Evolutionary conservation across 2,329 filamentous ascomycete species (phyloP).

Genomic region (Alternaria incomplexa): DNA sequence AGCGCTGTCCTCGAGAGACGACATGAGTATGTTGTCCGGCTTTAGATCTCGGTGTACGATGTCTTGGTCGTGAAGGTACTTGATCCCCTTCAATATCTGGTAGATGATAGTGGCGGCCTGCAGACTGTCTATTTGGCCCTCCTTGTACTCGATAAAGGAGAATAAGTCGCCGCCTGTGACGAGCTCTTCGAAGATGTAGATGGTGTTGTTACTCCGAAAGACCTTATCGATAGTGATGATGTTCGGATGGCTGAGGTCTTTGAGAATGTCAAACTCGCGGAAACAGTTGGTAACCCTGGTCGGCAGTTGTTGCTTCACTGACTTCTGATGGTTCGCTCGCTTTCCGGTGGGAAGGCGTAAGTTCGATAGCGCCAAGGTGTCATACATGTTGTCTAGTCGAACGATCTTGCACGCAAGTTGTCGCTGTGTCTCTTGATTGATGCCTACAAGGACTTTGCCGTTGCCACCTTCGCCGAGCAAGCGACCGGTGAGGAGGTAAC

Average conservation of each 20-base stretch:
- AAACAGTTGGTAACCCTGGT: conserved; percentile 35
- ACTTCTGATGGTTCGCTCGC: neutral
- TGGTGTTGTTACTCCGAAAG: conserved; percentile 58
- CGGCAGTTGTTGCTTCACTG: conserved; percentile 28
- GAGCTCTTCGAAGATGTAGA: conserved; percentile 68
- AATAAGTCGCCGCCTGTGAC: conserved; percentile 66
- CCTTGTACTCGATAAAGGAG: conserved; percentile 62
- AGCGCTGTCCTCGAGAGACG: conserved; percentile 56
- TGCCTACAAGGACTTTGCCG: conserved; percentile 62
- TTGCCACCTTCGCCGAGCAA: conserved; percentile 61
- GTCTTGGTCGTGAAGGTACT: conserved; percentile 61
- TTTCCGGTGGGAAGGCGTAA: conserved; percentile 7
- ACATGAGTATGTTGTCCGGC: conserved; percentile 68
- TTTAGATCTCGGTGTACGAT: conserved; percentile 69
- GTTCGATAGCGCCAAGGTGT: conserved; percentile 6
- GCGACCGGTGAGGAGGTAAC: conserved; percentile 58
- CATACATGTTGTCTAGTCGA: conserved; percentile 50
- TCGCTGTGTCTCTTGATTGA: conserved; percentile 58
- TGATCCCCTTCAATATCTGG: conserved; percentile 64
- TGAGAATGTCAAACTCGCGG: conserved; percentile 57
- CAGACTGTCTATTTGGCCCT: conserved; percentile 54
- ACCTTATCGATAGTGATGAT: conserved; percentile 65
- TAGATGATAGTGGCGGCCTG: conserved; percentile 61
- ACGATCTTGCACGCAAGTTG: conserved; percentile 75
- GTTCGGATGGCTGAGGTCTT: conserved; percentile 64